These are phyloP conservation scores for Xylaria sp. DNA, from an alignment of 2,329 filamentous ascomycete species.

Conservation along the genomic window DNA sequence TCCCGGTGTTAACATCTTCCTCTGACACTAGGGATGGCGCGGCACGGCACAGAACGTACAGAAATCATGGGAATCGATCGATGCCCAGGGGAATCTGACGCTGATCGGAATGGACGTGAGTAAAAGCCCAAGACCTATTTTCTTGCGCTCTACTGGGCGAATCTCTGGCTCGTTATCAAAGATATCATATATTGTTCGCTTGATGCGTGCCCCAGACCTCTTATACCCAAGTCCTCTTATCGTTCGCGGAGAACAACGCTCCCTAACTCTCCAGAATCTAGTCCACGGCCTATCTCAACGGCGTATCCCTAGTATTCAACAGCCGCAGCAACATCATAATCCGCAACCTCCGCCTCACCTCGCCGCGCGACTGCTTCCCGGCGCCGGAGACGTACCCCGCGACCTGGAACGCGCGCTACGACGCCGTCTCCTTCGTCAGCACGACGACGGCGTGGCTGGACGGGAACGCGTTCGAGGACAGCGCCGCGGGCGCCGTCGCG, in stretches of 20 bases:
- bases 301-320: slow-evolving; percentile 40
- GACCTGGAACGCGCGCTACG: slow-evolving; percentile 41
- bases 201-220: neutral
- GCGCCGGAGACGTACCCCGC: slow-evolving; percentile 36
- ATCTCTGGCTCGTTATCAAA: neutral
- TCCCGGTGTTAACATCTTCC: slow-evolving; percentile 5
- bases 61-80: slow-evolving; percentile 39
- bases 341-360: slow-evolving; percentile 35
- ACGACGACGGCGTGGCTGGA: slow-evolving; percentile 38
- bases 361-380: slow-evolving; percentile 41
- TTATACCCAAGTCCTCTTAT: neutral
- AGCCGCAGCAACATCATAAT: slow-evolving; percentile 38
- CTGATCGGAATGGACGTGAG: slow-evolving; percentile 39
- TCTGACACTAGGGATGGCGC: slow-evolving; percentile 37
- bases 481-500: slow-evolving; percentile 22
- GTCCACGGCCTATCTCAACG: slow-evolving; percentile 34
- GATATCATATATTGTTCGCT: neutral
- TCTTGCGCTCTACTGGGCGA: neutral
- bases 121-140: neutral
- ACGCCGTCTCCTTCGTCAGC: slow-evolving; percentile 38
- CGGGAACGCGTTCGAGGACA: slow-evolving; percentile 38
- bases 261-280: neutral
- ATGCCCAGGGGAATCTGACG: slow-evolving; percentile 37
- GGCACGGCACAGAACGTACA: slow-evolving; percentile 39
- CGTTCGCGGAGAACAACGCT: neutral